These are phyloP conservation scores for Solanum appendiculatum DNA, from an alignment of 257 asterid genomes.

Conservation along the genomic window DNA sequence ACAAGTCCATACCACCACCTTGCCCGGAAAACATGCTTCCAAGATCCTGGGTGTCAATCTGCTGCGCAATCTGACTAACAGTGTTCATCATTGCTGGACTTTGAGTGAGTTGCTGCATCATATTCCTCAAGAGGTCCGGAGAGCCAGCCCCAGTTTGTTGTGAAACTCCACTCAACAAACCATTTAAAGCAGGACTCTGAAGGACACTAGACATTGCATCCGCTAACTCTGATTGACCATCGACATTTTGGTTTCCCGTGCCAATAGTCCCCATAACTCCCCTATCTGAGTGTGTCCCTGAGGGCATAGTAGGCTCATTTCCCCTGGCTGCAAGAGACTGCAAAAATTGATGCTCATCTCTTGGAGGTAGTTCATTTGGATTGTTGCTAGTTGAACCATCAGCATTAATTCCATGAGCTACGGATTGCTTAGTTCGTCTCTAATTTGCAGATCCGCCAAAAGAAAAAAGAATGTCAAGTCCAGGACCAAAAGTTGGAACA, in stretches of 20 bases:
- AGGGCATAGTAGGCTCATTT: conserved; percentile 16
- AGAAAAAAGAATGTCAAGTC: neutral
- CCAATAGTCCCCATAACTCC: conserved; percentile 13
- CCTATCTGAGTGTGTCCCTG: conserved; percentile 23
- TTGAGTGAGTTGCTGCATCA: conserved; percentile 76
- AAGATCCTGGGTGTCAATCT: conserved; percentile 63
- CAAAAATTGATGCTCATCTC: conserved; percentile 59
- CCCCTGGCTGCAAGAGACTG: conserved; percentile 46
- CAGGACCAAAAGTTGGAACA: neutral
- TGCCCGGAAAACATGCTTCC: conserved; percentile 73
- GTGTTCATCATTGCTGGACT: conserved; percentile 81
- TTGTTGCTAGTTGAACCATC: conserved; percentile 31
- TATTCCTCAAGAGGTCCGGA: conserved; percentile 73
- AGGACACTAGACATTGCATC: conserved; percentile 73
- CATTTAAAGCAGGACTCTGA: conserved; percentile 64
- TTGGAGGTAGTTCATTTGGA: conserved; percentile 31
- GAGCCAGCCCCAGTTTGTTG: conserved; percentile 93
- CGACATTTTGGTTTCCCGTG: conserved; percentile 20
- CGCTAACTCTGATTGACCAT: conserved; percentile 34
- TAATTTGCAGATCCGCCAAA: conserved; percentile 16
- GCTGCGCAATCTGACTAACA: conserved; percentile 84
- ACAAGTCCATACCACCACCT: conserved; percentile 65
- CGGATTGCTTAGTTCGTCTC: conserved; percentile 52
- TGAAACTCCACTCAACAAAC: conserved; percentile 71
- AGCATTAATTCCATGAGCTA: conserved; percentile 18